Evolutionary conservation across 2,329 filamentous ascomycete genomes (phyloP).

Genomic region (Pleoardoris graminearum): DNA sequence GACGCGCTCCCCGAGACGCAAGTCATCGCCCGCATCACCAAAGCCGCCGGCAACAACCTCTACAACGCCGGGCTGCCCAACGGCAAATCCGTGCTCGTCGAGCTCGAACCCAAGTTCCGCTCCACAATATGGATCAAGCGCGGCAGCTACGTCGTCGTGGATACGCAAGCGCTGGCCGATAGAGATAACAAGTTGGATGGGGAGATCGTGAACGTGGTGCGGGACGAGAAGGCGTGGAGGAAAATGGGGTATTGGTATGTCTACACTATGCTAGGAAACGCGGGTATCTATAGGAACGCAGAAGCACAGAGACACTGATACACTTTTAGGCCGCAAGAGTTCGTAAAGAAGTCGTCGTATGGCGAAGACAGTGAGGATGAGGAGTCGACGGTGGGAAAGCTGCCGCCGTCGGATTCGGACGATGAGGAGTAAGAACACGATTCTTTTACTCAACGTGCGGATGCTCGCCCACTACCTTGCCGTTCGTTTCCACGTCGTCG

Average conservation of each 20-base stretch:
- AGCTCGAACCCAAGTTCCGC: conserved; percentile 82
- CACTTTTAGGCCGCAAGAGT: conserved; percentile 73
- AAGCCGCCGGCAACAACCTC: conserved; percentile 85
- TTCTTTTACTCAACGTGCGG: conserved; percentile 35
- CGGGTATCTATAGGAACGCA: conserved; percentile 17
- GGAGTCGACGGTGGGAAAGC: conserved; percentile 78
- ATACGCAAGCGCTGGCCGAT: conserved; percentile 66
- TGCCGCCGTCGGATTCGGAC: conserved; percentile 81
- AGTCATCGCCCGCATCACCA: conserved; percentile 74
- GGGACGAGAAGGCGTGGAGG: conserved; percentile 89
- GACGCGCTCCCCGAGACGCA: conserved; percentile 55
- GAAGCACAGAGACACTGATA: conserved; percentile 28
- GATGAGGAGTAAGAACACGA: conserved; percentile 53
- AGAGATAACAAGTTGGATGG: conserved; percentile 78
- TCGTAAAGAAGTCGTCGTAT: conserved; percentile 65
- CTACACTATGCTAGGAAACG: conserved; percentile 6
- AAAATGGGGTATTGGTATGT: conserved; percentile 79
- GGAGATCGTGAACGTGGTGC: conserved; percentile 89
- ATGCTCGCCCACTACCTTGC: conserved; percentile 24
- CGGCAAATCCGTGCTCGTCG: conserved; percentile 69
- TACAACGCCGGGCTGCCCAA: conserved; percentile 75
- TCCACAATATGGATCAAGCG: conserved; percentile 93
- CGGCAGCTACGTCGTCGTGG: conserved; percentile 82
- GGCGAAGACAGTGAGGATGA: conserved; percentile 71
- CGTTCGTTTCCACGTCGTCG: conserved; percentile 37